Evolutionary conservation across 2,329 filamentous ascomycete genomes (phyloP).

Genomic region (Penicillium sp.): DNA sequence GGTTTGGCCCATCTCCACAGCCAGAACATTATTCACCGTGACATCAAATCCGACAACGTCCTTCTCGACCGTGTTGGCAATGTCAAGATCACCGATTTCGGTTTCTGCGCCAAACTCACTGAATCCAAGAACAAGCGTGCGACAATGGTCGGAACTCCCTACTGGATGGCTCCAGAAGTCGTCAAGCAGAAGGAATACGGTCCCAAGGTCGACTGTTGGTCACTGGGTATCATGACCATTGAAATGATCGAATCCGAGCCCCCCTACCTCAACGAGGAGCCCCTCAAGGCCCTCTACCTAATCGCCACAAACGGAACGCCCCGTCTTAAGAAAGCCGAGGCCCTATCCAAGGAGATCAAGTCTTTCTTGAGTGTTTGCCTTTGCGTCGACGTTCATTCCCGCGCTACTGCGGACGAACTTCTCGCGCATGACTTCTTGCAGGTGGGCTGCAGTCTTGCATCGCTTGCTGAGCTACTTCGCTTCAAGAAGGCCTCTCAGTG

Average conservation of each 20-base stretch:
- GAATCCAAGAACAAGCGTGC: slow-evolving; percentile 96
- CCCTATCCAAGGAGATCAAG: slow-evolving; percentile 96
- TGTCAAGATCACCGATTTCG: slow-evolving; percentile 99
- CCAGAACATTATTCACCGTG: slow-evolving; percentile 96
- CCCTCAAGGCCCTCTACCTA: slow-evolving; percentile 92
- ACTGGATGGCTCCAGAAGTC: slow-evolving; percentile 99
- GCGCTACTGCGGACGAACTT: slow-evolving; percentile 87
- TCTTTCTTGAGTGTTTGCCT: slow-evolving; percentile 94
- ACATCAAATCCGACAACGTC: slow-evolving; percentile 99
- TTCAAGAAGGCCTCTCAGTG: slow-evolving; percentile 56
- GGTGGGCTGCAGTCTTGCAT: slow-evolving; percentile 80
- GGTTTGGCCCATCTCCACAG: slow-evolving; percentile 91
- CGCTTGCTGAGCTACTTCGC: slow-evolving; percentile 81
- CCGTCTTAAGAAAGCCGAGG: slow-evolving; percentile 95
- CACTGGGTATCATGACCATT: slow-evolving; percentile 98
- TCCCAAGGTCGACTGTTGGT: slow-evolving; percentile 98
- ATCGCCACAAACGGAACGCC: slow-evolving; percentile 98
- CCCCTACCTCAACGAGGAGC: slow-evolving; percentile 96
- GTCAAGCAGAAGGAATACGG: slow-evolving; percentile 99
- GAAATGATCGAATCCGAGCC: slow-evolving; percentile 99
- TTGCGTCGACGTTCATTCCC: slow-evolving; percentile 92
- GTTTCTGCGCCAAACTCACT: slow-evolving; percentile 97
- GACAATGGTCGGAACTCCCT: slow-evolving; percentile 98
- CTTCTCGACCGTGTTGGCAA: slow-evolving; percentile 90
- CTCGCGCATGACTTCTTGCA: slow-evolving; percentile 92